Percentiles rank a stretch among this genome's conserved stretches.
phyloP scores from a whole-genome alignment of 148 eudicot species.

The Chenopodium formosanum region DNA sequence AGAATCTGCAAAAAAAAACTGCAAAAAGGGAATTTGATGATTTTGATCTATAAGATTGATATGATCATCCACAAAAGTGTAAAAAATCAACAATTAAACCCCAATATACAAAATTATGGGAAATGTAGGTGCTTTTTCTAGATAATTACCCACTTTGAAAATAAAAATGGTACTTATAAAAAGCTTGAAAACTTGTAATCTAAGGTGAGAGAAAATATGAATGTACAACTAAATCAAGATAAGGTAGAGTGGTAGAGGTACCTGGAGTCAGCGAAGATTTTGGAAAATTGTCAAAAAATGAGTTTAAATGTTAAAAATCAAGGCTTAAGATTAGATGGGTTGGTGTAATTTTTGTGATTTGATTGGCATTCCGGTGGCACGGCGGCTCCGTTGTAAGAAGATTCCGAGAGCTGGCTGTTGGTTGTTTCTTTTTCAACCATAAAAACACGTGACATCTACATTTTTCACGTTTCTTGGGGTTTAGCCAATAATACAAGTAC shows the following conservation, averaged over 20 bases:
- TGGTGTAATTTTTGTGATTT: no score
- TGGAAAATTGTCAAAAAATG: neutral
- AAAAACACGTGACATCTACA: no score
- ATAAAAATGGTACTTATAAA: no score
- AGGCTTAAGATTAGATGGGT: no score
- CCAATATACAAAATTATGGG: slow-evolving; percentile 10
- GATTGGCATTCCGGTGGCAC: neutral
- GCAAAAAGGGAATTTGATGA: neutral
- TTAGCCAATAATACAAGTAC: no score
- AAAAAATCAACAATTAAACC: neutral
- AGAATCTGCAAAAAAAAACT: neutral
- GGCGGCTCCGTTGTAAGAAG: neutral
- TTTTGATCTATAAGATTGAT: neutral
- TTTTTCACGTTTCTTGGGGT: no score
- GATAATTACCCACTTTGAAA: no score
- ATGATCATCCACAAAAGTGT: neutral
- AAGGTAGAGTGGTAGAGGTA: neutral
- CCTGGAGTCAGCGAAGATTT: neutral
- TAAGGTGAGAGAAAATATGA: neutral
- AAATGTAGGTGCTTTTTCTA: neutral
- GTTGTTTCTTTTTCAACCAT: neutral
- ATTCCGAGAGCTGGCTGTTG: no score
- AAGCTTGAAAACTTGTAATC: no score
- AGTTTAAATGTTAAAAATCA: no score
- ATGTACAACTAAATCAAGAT: neutral